Conservation (phyloP, 352 stramenopile species). For the Pythium dissotocum region DNA sequence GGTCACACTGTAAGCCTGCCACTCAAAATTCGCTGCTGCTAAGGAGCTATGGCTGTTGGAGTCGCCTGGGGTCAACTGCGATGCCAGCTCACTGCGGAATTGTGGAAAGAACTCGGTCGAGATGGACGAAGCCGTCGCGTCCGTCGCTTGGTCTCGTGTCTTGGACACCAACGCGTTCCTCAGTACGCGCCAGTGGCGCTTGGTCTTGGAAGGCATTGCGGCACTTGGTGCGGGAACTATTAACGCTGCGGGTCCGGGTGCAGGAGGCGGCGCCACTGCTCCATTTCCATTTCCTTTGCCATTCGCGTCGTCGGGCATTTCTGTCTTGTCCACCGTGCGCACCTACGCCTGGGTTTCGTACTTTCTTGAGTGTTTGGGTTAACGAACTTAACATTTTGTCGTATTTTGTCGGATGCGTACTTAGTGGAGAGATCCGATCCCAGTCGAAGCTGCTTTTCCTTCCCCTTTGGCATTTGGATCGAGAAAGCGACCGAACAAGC, state of each 20-base stretch:
- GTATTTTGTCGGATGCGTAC: constrained; percentile 22
- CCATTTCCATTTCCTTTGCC: constrained; percentile 5
- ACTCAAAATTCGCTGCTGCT: constrained; percentile 44
- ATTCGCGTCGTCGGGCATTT: constrained; percentile 16
- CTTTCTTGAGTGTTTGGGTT: background rate
- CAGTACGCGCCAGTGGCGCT: constrained; percentile 69
- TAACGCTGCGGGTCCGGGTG: background rate
- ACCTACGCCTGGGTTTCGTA: constrained; percentile 4
- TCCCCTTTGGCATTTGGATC: constrained; percentile 23
- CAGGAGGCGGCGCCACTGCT: background rate
- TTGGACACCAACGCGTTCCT: constrained; percentile 56
- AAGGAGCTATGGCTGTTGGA: background rate
- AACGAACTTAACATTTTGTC: background rate
- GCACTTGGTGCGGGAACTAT: background rate
- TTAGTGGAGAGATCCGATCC: constrained; percentile 25
- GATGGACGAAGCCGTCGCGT: constrained; percentile 56
- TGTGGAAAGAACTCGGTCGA: constrained; percentile 66
- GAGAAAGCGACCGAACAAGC: constrained; percentile 10
- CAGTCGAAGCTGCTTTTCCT: constrained; percentile 27
- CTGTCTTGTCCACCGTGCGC: background rate
- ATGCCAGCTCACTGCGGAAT: constrained; percentile 23
- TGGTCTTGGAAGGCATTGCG: constrained; percentile 35
- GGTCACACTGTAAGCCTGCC: constrained; percentile 47
- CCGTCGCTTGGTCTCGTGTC: constrained; percentile 26
- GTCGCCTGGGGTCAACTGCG: background rate